Evolutionary conservation across 2,329 filamentous ascomycete species (phyloP).

Genomic region (Trichoderma cornu-damae): DNA sequence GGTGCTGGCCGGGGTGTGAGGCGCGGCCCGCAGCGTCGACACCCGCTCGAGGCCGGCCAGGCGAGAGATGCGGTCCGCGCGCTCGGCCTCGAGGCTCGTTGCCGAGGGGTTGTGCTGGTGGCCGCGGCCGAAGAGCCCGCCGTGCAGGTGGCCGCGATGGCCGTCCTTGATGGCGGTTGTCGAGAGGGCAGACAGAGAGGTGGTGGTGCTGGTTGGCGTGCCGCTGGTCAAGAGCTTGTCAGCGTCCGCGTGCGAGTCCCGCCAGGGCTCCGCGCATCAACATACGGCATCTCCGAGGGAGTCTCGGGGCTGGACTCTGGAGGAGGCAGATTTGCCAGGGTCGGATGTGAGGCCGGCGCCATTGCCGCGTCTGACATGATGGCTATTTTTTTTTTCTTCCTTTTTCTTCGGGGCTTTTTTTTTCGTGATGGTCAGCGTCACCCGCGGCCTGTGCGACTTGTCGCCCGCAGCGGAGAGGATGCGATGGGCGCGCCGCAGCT

Average conservation of each 20-base stretch:
- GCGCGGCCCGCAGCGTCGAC: constrained; percentile 61
- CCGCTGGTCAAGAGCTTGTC: constrained; percentile 51
- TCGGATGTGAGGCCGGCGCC: constrained; percentile 49
- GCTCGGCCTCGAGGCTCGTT: constrained; percentile 81
- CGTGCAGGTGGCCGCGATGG: constrained; percentile 73
- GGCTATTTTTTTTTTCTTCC: background rate
- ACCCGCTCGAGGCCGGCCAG: constrained; percentile 88
- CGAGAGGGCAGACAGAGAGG: constrained; percentile 83
- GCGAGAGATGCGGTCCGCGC: constrained; percentile 90
- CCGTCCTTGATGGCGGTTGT: constrained; percentile 97
- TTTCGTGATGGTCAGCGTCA: background rate
- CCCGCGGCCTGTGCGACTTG: background rate
- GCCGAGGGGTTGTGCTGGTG: constrained; percentile 56
- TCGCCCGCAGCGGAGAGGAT: background rate
- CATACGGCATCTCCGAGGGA: constrained; percentile 85
- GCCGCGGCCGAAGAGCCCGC: constrained; percentile 46
- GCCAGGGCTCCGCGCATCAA: constrained; percentile 22
- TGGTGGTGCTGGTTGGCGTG: constrained; percentile 88
- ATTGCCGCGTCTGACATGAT: constrained; percentile 25
- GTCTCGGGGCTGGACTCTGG: constrained; percentile 78
- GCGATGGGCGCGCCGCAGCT: background rate
- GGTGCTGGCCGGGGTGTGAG: constrained; percentile 29
- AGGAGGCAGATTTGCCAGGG: constrained; percentile 77
- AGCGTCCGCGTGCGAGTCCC: background rate
- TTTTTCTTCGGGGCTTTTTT: too few relatives aligned